Conservation (phyloP, 2,329 filamentous ascomycete genomes). For the Aspergillus transmontanensis region DNA sequence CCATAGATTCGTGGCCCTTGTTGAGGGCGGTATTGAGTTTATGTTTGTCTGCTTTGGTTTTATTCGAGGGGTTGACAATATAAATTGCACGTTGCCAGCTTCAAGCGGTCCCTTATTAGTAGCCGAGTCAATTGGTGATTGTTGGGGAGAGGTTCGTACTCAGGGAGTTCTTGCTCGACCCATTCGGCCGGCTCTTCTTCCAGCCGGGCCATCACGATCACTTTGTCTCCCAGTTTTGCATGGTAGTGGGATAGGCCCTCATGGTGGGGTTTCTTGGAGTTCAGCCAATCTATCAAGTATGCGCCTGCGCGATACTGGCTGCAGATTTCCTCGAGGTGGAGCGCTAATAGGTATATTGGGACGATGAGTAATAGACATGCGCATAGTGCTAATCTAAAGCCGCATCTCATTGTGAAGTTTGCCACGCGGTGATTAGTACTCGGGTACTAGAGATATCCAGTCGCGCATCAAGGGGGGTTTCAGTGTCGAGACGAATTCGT, state of each 20-base stretch:
- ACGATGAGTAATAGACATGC: slow-evolving; percentile 27
- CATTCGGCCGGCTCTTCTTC: slow-evolving; percentile 48
- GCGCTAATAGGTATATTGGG: slow-evolving; percentile 34
- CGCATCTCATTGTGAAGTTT: slow-evolving; percentile 33
- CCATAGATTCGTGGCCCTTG: slow-evolving; percentile 51
- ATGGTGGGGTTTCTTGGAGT: slow-evolving; percentile 18
- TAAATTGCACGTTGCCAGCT: slow-evolving; percentile 53
- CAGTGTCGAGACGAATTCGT: neutral
- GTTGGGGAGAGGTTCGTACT: slow-evolving; percentile 34
- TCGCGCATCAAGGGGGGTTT: neutral
- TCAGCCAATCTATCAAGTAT: slow-evolving; percentile 37
- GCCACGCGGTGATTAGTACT: neutral
- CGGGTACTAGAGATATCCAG: neutral
- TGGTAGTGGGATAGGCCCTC: slow-evolving; percentile 1
- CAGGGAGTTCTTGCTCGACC: slow-evolving; percentile 48
- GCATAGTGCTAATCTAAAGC: slow-evolving; percentile 31
- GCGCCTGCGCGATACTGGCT: slow-evolving; percentile 40
- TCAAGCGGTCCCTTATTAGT: neutral
- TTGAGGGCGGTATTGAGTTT: slow-evolving; percentile 39
- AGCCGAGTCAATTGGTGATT: neutral
- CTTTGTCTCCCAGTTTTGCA: slow-evolving; percentile 35
- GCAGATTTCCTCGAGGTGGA: slow-evolving; percentile 36
- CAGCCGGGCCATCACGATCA: slow-evolving; percentile 49
- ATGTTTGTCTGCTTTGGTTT: slow-evolving; percentile 21
- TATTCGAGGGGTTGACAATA: slow-evolving; percentile 41